Evolutionary conservation across 441 rosid genomes (phyloP).

Genomic region (Erodium trifolium): DNA sequence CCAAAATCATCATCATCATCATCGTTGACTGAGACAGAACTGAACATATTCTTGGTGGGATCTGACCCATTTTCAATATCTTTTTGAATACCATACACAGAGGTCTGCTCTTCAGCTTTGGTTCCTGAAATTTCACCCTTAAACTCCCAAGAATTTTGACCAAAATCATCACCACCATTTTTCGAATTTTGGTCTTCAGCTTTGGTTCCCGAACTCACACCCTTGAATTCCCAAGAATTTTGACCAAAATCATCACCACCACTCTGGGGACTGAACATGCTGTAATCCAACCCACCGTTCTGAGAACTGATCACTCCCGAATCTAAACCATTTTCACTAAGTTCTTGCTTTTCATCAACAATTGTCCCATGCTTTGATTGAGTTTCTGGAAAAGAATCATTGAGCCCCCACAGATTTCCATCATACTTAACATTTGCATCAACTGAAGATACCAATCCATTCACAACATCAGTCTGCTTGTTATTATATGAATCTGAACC

Average conservation of each 20-base stretch:
- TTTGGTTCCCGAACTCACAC: too few relatives aligned
- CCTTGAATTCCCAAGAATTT: too few relatives aligned
- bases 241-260: too few relatives aligned
- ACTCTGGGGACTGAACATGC: too few relatives aligned
- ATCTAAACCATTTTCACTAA: background rate
- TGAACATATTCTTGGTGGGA: conserved; percentile 18
- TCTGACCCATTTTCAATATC: conserved; percentile 25
- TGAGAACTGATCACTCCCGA: background rate
- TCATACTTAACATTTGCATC: conserved; percentile 9
- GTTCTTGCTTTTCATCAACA: background rate
- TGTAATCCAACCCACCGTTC: too few relatives aligned
- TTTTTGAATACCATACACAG: conserved; percentile 25
- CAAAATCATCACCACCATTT: background rate
- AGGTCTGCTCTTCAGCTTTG: conserved; percentile 36
- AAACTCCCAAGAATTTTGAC: background rate
- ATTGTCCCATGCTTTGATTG: background rate
- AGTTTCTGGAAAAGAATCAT: conserved; percentile 13
- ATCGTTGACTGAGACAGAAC: conserved; percentile 10
- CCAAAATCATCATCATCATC: conserved; percentile 31
- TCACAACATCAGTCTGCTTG: background rate
- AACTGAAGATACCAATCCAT: conserved; percentile 5
- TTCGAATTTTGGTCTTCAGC: too few relatives aligned
- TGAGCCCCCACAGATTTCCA: conserved; percentile 10
- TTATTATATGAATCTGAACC: conserved; percentile 2
- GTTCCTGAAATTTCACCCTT: background rate